These are phyloP conservation scores for Fraxinus americana DNA, from an alignment of 257 asterid species.

Conservation along the genomic window DNA sequence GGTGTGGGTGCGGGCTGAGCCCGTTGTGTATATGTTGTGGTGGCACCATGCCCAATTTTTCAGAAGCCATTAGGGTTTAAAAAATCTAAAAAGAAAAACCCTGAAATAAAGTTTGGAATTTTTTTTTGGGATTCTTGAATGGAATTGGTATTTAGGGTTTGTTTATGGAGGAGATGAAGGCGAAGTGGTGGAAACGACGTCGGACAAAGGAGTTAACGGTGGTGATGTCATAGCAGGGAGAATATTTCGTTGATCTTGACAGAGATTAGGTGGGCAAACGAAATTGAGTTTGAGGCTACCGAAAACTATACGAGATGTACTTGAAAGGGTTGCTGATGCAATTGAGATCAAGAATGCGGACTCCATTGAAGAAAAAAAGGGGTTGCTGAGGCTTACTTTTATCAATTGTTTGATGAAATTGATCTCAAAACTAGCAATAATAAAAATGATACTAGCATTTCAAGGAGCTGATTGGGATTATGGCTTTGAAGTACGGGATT, in stretches of 20 bases:
- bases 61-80: slow-evolving; percentile 54
- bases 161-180: slow-evolving; percentile 1
- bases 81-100: background rate
- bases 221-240: slow-evolving; percentile 7
- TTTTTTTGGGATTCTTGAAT: background rate
- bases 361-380: too few relatives aligned
- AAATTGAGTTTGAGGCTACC: too few relatives aligned
- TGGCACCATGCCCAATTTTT: slow-evolving; percentile 56
- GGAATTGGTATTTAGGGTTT: background rate
- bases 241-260: slow-evolving; percentile 65
- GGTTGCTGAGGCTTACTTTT: too few relatives aligned
- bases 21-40: slow-evolving; percentile 57
- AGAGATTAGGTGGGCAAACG: slow-evolving; percentile 29
- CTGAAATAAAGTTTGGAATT: slow-evolving; percentile 18
- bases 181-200: slow-evolving; percentile 22
- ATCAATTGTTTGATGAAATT: too few relatives aligned
- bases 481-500: too few relatives aligned
- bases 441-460: too few relatives aligned
- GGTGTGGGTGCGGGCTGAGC: slow-evolving; percentile 46
- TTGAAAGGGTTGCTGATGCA: too few relatives aligned
- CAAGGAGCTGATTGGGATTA: too few relatives aligned
- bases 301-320: too few relatives aligned
- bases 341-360: too few relatives aligned
- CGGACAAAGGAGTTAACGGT: slow-evolving; percentile 7
- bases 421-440: too few relatives aligned